Evolutionary conservation across 1,139 yeast species (phyloP).

Genomic region (Candida tropicalis): DNA sequence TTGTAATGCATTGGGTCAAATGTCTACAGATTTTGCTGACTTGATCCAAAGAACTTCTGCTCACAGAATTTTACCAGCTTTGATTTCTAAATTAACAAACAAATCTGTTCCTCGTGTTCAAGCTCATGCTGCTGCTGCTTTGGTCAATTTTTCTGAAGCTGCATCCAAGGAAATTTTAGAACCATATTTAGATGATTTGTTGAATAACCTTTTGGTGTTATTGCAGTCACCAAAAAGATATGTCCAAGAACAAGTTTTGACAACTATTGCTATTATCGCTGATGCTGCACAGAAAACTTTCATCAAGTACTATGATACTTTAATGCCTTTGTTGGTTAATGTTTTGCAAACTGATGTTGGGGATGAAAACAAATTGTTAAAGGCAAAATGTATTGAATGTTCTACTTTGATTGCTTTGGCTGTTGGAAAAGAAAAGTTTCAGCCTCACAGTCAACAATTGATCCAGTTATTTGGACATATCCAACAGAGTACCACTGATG

Average conservation of each 20-base stretch:
- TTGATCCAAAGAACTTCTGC: constrained; percentile 82
- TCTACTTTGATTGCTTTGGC: constrained; percentile 93
- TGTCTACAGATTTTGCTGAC: constrained; percentile 96
- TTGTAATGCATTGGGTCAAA: constrained; percentile 95
- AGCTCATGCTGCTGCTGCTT: constrained; percentile 98
- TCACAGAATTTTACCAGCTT: constrained; percentile 78
- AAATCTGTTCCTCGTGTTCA: constrained; percentile 87
- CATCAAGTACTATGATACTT: constrained; percentile 87
- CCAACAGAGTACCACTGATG: constrained; percentile 59
- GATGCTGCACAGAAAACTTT: constrained; percentile 95
- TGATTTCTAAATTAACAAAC: constrained; percentile 75
- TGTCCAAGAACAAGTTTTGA: constrained; percentile 95
- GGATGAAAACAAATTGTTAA: constrained; percentile 74
- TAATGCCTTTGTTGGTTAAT: constrained; percentile 86
- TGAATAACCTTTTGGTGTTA: constrained; percentile 71
- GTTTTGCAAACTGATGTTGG: constrained; percentile 82
- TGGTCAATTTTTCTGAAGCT: constrained; percentile 91
- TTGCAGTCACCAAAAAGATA: constrained; percentile 86
- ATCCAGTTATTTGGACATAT: constrained; percentile 73
- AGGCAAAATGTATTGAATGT: constrained; percentile 95
- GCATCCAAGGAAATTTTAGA: constrained; percentile 86
- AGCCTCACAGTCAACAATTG: constrained; percentile 73
- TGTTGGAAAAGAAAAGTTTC: constrained; percentile 91
- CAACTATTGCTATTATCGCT: constrained; percentile 96
- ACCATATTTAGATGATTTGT: constrained; percentile 82